Evolutionary conservation across 306 rosid genomes (phyloP), one percentile per base, ranked within the genome.

Genomic region (Gastrolobium villosum): DNA sequence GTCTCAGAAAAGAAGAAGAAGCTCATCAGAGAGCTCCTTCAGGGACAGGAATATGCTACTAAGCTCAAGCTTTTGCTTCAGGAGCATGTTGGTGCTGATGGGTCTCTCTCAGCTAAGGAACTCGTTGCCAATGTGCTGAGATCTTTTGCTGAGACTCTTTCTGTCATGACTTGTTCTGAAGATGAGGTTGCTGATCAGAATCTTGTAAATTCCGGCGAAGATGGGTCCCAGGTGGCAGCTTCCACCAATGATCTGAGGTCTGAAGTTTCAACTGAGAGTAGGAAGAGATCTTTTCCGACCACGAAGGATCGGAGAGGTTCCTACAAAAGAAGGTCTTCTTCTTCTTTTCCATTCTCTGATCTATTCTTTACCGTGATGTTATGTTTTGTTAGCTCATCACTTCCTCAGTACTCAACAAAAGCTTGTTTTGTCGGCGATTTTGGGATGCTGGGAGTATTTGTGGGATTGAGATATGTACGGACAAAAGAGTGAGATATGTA

Each of bases 241-340:
- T 84, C 87, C 10, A 72, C 79, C 59, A 83, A 81, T 76, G 86
- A 89, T 70, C 77, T 37, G 49, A 84, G 79, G 74, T 79, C 85
- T 59, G 86, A 82, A 20, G 89, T 82, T 67, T 87, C 89, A 15
- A 79, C 80, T 54, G 70, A 85, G 79, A 85, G 89, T 68, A 62
- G 20, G 64, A 86, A 86, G 85, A 80, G 82, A 32, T 55, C 72
- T 10, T 37, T 41, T 4, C 15, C 81, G n/a, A 55, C 30, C 26
- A 4, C 76, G 1, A 90, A 84, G 80, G 85, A 87, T 80, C 87
- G 88, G 34, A 84, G 92, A 83, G 96, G 94, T 2, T 83, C 92
- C 72, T 90, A 90, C 75, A 90, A 90, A 84, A 77, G 94, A 86
- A 94, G 97, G 98, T 94, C 52, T 50, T 26, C 6, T 7, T 73